phyloP scores from a whole-genome alignment of 2,329 filamentous ascomycete species.

The Sporothrix phasma region DNA sequence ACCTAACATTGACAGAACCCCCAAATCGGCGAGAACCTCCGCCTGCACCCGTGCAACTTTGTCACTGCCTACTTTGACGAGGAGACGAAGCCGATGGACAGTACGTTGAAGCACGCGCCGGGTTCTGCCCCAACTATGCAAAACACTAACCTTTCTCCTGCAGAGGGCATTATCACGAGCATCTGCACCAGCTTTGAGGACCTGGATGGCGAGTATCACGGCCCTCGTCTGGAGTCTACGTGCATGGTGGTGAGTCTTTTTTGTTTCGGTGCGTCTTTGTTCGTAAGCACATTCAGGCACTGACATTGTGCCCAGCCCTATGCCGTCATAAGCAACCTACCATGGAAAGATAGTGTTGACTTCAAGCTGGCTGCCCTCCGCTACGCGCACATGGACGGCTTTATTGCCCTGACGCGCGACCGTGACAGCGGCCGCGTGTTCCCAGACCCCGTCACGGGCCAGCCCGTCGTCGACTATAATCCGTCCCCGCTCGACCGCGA shows the following conservation, averaged over 20 bases:
- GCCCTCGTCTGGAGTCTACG: constrained; percentile 67
- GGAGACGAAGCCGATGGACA: constrained; percentile 60
- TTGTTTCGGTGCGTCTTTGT: background rate
- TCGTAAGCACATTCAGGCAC: background rate
- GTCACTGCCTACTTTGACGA: constrained; percentile 56
- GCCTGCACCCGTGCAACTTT: constrained; percentile 64
- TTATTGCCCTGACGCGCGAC: constrained; percentile 67
- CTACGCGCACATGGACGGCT: constrained; percentile 58
- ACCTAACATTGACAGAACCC: constrained; percentile 44
- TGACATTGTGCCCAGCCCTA: constrained; percentile 44
- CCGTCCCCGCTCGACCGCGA: constrained; percentile 61
- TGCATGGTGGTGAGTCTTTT: constrained; percentile 49
- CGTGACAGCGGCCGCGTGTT: constrained; percentile 66
- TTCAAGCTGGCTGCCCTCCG: constrained; percentile 63
- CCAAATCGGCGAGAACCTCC: constrained; percentile 71
- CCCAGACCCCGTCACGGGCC: constrained; percentile 57
- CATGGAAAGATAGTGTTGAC: constrained; percentile 58
- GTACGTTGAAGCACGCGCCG: constrained; percentile 22
- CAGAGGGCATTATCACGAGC: constrained; percentile 68
- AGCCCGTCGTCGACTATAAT: constrained; percentile 58
- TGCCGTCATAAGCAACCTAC: constrained; percentile 49
- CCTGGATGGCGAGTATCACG: constrained; percentile 69
- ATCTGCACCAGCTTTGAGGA: constrained; percentile 72
- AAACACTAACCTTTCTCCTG: background rate
- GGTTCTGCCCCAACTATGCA: background rate